Base-by-base conservation (phyloP, 176 grass and related monocot species). In the Rhipidocladum racemiflorum region DNA sequence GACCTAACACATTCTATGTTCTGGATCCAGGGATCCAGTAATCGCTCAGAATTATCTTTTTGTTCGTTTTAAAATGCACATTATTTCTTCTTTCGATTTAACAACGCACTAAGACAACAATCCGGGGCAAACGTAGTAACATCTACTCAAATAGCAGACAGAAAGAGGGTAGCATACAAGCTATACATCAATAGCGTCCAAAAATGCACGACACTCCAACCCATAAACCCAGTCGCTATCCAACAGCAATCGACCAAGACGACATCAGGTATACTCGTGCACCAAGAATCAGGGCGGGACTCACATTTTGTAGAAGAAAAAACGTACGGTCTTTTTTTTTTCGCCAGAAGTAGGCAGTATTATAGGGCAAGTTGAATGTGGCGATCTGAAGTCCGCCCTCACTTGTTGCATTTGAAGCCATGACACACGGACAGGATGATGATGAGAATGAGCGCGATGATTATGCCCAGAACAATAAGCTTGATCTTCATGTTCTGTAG, bases 401-500 rank as follows among this genome's bases (percentile, higher is more conserved):
- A 89, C 86, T 77, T 85, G 79, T 77, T 85, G 79, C 94, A 97
- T 20, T 97, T 97, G 87, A 97, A 97, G 56, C 94, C 94, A 25
- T 97, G 94, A 68, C 94, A 97, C 72, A 97, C 89, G 0, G 94
- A 97, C 81, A 97, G 84, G 75, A 97, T 79, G 63, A 97, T 97
- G 85, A 97, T 94, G 35, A 97, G 94, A 40, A 97, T 94, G 27
- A 97, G 81, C 7, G 91, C 94, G 7, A 97, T 90, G 54, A 97
- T 97, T 46, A 97, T 97, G 23, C 87, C 91, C 23, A 97, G 78
- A 25, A 97, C 94, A 23, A 97, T 97, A 20, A 97, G 89, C 82
- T 97, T 97, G 77, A 97, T 91, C 89, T 97, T 97, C 94, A 97
- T 97, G 76, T 97, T 97, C 78, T 97, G 91, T 18, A 97, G 61